Base-by-base conservation (phyloP, 2,329 filamentous ascomycete species). In the Colletotrichum orchidophilum region DNA sequence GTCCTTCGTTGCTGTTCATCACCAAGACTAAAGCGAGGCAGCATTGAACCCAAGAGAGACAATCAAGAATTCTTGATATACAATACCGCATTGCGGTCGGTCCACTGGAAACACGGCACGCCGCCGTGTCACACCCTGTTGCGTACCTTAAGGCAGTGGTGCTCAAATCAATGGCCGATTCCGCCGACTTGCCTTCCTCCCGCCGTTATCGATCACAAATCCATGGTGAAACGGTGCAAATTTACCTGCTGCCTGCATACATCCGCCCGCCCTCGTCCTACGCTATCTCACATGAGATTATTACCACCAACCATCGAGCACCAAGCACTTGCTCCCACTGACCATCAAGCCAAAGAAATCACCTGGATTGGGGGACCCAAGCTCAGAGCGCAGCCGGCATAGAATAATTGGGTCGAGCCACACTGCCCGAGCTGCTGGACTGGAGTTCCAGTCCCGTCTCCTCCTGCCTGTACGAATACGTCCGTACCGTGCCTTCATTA, bases 131-230 rank as follows among this genome's bases (percentile, higher is more conserved):
- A 53, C 46, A 66, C 62, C 52, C 31, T 66, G 46, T 59, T 54
- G 33, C 29, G 26, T 26, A 31, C 24, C 27, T 26, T 15, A 29
- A 18, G 18, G 39, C 39, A 21, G 8, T 18, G 15, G 39, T 46
- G 39, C 39, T 46, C 18, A n/a, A 18, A 46, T 63, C 49, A 50
- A 54, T 53, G 42, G 53, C 21, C 33, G 27, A 35, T 31, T 58
- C 52, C 31, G 53, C 21, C 33, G 27, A 35, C 42, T 58, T 61
- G 54, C 35, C 49, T 33, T 33, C 31, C 29, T 59, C 27, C 54
- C 57, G 64, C 63, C 68, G 68, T 62, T 63, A 68, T 71, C 52
- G 24, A 53, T 53, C 52, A 55, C 21, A 42, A 63, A 64, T 69
- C 60, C 55, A 31, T 68, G 64, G 57, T 68, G 63, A 71, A 67